Evolutionary conservation across 78 protist species (phyloP).

Genomic region (Isochrysis galbana): DNA sequence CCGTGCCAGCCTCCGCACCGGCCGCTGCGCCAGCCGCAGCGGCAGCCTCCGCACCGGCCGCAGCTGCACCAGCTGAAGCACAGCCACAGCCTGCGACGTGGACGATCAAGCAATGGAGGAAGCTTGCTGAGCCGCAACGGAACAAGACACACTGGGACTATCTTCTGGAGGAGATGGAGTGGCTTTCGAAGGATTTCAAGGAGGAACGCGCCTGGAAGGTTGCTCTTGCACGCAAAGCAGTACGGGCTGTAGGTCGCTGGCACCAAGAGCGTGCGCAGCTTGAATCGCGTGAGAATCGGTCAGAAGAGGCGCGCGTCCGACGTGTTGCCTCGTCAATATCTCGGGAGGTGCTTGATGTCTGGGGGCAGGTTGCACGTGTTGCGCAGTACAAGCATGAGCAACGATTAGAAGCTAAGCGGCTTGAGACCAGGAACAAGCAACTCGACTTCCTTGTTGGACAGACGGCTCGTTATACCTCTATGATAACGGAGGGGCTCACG

Average conservation of each 20-base stretch:
- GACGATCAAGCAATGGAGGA: background rate
- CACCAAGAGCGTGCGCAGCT: background rate
- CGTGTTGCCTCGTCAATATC: too few species aligned
- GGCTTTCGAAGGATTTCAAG: slow-evolving; percentile 70
- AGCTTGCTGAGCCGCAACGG: slow-evolving; percentile 65
- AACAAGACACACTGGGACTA: slow-evolving; percentile 78
- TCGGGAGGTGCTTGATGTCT: background rate
- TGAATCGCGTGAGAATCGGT: too few species aligned
- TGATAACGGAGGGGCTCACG: slow-evolving; percentile 26
- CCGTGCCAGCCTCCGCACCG: background rate
- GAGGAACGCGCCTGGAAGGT: slow-evolving; percentile 56
- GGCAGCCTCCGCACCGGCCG: background rate
- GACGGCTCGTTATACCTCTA: slow-evolving; percentile 57
- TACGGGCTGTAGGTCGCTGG: background rate
- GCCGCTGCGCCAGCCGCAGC: background rate
- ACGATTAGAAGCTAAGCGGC: background rate
- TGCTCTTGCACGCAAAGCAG: background rate
- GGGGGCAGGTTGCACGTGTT: slow-evolving; percentile 48
- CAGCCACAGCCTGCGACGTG: background rate
- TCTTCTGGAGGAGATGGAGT: slow-evolving; percentile 74
- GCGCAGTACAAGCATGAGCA: slow-evolving; percentile 35
- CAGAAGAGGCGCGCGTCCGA: background rate
- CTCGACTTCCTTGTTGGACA: slow-evolving; percentile 76
- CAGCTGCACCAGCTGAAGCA: background rate
- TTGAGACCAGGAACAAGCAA: slow-evolving; percentile 56